Base-by-base conservation (phyloP, 1,284 basidiomycete genomes). In the Exobasidium rhododendri region DNA sequence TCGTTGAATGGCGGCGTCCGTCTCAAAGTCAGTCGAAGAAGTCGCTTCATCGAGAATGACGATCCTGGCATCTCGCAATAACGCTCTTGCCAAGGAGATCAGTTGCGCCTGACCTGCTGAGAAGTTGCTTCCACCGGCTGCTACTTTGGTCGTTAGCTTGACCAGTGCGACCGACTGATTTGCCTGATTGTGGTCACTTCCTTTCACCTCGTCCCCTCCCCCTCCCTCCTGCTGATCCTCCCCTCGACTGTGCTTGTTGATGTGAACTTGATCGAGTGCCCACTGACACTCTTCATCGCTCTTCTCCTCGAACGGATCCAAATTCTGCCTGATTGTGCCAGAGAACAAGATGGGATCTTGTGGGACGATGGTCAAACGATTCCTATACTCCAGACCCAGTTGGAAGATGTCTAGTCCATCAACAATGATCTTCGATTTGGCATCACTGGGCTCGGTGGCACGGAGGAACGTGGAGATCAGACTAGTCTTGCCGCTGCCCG, bases 11-110 rank as follows among this genome's bases (percentile, higher is more conserved):
- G 63, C 59, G n/a, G 60, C 59, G 30, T 68, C 65, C 2, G 63
- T 69, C 45, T 65, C 35, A 55, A 31, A 63, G 24, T 69, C 67
- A 31, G 65, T 67, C 31, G 62, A 70, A 30, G 62, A 87, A 61
- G 88, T 89, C 69, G 86, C 87, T 68, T 93, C 91, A 77, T 93
- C 91, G 62, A 92, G 83, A 30, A 92, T 86, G 57, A 92, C 87
- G 63, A 92, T 85, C 17, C 87, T 85, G 65, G 88, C 89, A 4
- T 86, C 84, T 7, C 89, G 83, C 7, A 94, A 83, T 14, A 93
- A 83, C 35, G 69, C 87, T 28, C 87, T 84, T 2, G 88, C 88
- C 85, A 90, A 86, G 1, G 90, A 88, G 24, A 93, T 85, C 2
- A 93, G 83, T 80, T 93, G 91, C 20, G 89, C 78, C 73, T 94